These are phyloP conservation scores for Colletotrichum theobromicola DNA, from an alignment of 2,329 filamentous ascomycete genomes.

Conservation along the genomic window DNA sequence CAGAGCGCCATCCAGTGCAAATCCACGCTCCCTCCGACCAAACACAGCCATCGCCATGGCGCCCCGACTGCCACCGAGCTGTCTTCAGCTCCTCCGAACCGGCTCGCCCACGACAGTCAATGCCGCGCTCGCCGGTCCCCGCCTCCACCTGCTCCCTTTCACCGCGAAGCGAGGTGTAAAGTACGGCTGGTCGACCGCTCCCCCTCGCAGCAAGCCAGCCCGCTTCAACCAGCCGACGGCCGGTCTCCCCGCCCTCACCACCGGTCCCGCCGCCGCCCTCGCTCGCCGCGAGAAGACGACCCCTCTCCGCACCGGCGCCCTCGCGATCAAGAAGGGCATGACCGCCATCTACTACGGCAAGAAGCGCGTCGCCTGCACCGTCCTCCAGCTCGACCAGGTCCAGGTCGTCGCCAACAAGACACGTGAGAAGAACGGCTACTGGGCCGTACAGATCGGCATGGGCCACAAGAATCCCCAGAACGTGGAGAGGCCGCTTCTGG, in stretches of 20 bases:
- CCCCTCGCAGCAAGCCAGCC: slow-evolving; percentile 52
- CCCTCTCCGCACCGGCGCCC: slow-evolving; percentile 76
- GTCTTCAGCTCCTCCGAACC: slow-evolving; percentile 19
- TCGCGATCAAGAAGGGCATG: slow-evolving; percentile 95
- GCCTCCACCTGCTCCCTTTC: slow-evolving; percentile 49
- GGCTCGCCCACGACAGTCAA: slow-evolving; percentile 6
- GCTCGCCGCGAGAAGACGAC: slow-evolving; percentile 63
- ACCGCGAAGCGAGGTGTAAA: slow-evolving; percentile 56
- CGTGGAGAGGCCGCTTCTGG: slow-evolving; percentile 81
- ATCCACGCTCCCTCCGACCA: neutral
- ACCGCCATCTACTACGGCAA: slow-evolving; percentile 86
- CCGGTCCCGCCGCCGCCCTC: slow-evolving; percentile 66
- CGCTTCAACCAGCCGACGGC: slow-evolving; percentile 66
- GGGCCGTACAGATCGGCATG: slow-evolving; percentile 86
- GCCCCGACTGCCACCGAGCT: slow-evolving; percentile 21
- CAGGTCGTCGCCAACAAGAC: slow-evolving; percentile 91
- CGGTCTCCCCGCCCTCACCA: slow-evolving; percentile 61
- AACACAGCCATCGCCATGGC: slow-evolving; percentile 15
- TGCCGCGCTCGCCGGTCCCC: slow-evolving; percentile 19
- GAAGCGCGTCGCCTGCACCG: slow-evolving; percentile 82
- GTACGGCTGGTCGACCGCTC: slow-evolving; percentile 66
- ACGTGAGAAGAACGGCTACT: slow-evolving; percentile 82
- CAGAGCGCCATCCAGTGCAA: neutral
- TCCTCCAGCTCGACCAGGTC: slow-evolving; percentile 91
- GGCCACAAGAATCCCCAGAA: slow-evolving; percentile 78